Evolutionary conservation across 129 eudicot species (phyloP).

Genomic region (Dittrichia graveolens): DNA sequence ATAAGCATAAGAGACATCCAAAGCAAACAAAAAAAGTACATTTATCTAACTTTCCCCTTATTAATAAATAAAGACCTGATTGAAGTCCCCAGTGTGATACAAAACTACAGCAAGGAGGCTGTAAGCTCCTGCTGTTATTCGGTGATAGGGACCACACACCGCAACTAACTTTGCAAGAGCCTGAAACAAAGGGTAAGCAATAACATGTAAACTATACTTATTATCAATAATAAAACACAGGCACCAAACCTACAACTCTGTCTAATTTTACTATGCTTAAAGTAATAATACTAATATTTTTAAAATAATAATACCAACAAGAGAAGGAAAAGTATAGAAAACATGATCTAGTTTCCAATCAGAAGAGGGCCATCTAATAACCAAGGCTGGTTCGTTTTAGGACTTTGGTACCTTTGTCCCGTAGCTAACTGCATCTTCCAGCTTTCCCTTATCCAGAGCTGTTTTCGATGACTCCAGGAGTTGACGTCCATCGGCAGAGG

Average conservation of each 20-base stretch:
- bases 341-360: not conserved
- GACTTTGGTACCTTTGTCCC: constrained; percentile 83
- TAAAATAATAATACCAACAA: not conserved
- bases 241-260: not conserved
- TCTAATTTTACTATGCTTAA: constrained; percentile 13
- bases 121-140: constrained; percentile 99
- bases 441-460: constrained; percentile 98
- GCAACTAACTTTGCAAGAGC: constrained; percentile 99
- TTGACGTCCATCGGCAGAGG: constrained; percentile 99
- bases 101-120: constrained; percentile 99
- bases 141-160: constrained; percentile 98
- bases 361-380: constrained; percentile 15
- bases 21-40: not conserved
- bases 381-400: not conserved
- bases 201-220: constrained; percentile 21
- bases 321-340: not conserved
- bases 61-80: constrained; percentile 64
- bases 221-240: not conserved
- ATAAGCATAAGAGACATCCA: constrained; percentile 16
- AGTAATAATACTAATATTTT: not conserved
- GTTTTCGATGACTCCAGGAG: constrained; percentile 99
- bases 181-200: constrained; percentile 45
- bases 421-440: constrained; percentile 98
- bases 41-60: constrained; percentile 8
- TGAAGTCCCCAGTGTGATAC: constrained; percentile 99